Evolutionary conservation across 208 protist species (phyloP).

Genomic region (Herpetomonas tarakana): DNA sequence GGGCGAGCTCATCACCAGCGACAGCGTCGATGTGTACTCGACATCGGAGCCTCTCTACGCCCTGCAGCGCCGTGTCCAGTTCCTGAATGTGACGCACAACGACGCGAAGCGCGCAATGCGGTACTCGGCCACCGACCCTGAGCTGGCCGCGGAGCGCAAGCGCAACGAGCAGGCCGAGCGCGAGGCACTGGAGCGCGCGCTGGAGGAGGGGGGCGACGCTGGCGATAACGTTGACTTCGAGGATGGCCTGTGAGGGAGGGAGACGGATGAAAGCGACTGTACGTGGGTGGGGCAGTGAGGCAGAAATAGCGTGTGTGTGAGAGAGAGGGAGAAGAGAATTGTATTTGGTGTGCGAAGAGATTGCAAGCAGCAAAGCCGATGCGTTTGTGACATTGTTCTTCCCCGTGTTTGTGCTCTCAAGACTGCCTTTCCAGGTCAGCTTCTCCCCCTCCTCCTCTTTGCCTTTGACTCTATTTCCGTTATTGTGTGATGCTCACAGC

Average conservation of each 20-base stretch:
- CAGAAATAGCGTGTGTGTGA: constrained; percentile 1
- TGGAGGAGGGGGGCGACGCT: constrained; percentile 68
- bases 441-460: too few relatives aligned
- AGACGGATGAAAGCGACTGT: not conserved
- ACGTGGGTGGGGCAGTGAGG: constrained; percentile 1
- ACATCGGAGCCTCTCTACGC: constrained; percentile 94
- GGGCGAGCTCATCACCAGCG: constrained; percentile 91
- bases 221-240: constrained; percentile 79
- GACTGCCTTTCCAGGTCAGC: too few relatives aligned
- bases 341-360: too few relatives aligned
- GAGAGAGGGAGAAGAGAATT: too few relatives aligned
- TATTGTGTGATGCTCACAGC: too few relatives aligned
- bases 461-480: too few relatives aligned
- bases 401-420: not conserved
- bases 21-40: constrained; percentile 94
- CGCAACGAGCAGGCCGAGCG: constrained; percentile 58
- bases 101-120: constrained; percentile 93
- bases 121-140: constrained; percentile 79
- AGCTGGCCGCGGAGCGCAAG: constrained; percentile 72
- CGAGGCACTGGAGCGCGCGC: constrained; percentile 59
- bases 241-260: constrained; percentile 75
- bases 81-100: constrained; percentile 95
- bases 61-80: constrained; percentile 94
- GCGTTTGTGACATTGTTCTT: constrained; percentile 3
- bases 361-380: too few relatives aligned